Evolutionary conservation across 2,329 filamentous ascomycete species (phyloP).

Genomic region (Juglanconis oblonga): DNA sequence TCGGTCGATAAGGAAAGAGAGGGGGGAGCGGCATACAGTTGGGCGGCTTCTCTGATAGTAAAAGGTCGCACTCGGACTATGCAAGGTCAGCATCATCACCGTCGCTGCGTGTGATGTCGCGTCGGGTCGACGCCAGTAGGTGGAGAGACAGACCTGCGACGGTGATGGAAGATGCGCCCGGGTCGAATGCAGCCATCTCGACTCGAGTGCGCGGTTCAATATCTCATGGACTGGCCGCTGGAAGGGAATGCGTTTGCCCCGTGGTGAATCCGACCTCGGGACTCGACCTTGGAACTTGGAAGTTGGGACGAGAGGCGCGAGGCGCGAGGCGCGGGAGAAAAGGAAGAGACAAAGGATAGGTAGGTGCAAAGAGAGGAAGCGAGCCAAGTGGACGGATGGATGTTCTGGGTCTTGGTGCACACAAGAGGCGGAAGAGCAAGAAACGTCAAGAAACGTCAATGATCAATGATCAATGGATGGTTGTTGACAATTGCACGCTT

Average conservation of each 20-base stretch:
- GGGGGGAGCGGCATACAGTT: constrained; percentile 55
- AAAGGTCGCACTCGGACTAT: constrained; percentile 69
- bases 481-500: background rate
- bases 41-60: constrained; percentile 89
- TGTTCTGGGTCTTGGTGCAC: no score
- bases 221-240: constrained; percentile 8
- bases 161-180: constrained; percentile 56
- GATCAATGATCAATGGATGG: background rate
- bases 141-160: constrained; percentile 47
- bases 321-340: background rate
- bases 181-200: constrained; percentile 34
- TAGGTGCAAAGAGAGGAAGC: background rate
- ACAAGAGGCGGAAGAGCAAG: no score
- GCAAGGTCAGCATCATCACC: constrained; percentile 25
- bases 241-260: background rate
- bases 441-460: background rate
- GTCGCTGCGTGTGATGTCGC: background rate
- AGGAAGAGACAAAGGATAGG: background rate
- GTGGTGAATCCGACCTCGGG: background rate
- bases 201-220: constrained; percentile 2
- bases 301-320: background rate
- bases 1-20: background rate
- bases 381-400: background rate
- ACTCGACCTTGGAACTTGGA: background rate
- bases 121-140: background rate